These are phyloP conservation scores for Scheffersomyces coipomensis DNA, from an alignment of 805 yeast species.

Conservation along the genomic window DNA sequence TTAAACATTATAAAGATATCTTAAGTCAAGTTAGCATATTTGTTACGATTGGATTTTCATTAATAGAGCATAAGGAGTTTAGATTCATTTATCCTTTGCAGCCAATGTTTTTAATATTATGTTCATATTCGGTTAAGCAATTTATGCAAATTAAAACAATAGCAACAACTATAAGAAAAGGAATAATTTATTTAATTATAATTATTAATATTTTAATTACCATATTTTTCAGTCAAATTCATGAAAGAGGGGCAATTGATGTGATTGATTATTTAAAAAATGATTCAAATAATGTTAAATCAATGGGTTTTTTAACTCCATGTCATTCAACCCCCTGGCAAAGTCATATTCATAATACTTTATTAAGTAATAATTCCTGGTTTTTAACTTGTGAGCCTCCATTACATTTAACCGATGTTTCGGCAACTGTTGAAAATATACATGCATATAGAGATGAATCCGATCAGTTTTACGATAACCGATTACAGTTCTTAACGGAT, in stretches of 20 bases:
- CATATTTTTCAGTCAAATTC: constrained; percentile 57
- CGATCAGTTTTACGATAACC: constrained; percentile 66
- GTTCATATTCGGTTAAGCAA: constrained; percentile 39
- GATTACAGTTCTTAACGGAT: constrained; percentile 6
- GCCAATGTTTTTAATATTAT: constrained; percentile 62
- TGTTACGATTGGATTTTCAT: constrained; percentile 58
- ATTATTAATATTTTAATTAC: constrained; percentile 42
- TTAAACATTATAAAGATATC: constrained; percentile 10
- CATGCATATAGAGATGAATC: constrained; percentile 76
- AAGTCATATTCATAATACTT: constrained; percentile 67
- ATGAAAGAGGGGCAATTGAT: constrained; percentile 84
- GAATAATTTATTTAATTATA: constrained; percentile 13
- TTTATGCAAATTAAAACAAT: constrained; percentile 1
- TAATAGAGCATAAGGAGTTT: constrained; percentile 82
- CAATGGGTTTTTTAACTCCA: constrained; percentile 85
- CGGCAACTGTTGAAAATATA: constrained; percentile 21
- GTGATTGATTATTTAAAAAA: constrained; percentile 55
- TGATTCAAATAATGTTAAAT: constrained; percentile 29
- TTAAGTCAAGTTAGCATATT: constrained; percentile 27
- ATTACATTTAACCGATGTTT: constrained; percentile 27
- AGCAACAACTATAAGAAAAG: background rate
- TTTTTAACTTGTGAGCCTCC: constrained; percentile 94
- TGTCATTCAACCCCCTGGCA: constrained; percentile 98
- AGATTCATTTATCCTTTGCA: constrained; percentile 84
- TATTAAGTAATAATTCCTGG: constrained; percentile 50